phyloP scores from a whole-genome alignment of 768 basidiomycete genomes.

The Stropharia rugosoannulata region DNA sequence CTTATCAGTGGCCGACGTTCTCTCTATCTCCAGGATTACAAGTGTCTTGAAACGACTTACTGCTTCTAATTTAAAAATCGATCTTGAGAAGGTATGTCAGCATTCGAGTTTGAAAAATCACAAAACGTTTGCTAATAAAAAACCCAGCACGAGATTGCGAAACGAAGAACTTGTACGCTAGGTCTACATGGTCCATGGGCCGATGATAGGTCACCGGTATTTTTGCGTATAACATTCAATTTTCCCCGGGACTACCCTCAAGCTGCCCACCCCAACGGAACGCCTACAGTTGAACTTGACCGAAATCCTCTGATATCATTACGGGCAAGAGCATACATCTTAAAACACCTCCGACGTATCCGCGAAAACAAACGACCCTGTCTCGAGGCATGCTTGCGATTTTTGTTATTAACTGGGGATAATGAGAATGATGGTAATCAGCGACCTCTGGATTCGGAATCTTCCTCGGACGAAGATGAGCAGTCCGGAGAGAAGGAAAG shows the following conservation, averaged over 20 bases:
- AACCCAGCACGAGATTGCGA: constrained; percentile 61
- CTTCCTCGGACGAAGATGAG: constrained; percentile 65
- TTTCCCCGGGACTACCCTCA: constrained; percentile 86
- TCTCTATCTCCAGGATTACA: constrained; percentile 55
- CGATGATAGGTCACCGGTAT: constrained; percentile 74
- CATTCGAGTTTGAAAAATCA: background rate
- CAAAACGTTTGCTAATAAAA: constrained; percentile 2
- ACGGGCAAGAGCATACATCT: constrained; percentile 74
- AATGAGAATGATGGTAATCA: constrained; percentile 40
- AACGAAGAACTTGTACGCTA: constrained; percentile 79
- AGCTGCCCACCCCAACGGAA: constrained; percentile 57
- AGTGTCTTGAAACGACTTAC: constrained; percentile 66
- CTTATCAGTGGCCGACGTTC: background rate
- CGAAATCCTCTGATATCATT: constrained; percentile 78
- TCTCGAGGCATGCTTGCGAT: constrained; percentile 79
- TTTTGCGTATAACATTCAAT: constrained; percentile 85
- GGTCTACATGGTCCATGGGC: constrained; percentile 89
- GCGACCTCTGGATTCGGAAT: constrained; percentile 48
- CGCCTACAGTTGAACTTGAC: constrained; percentile 80
- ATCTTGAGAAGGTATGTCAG: constrained; percentile 75
- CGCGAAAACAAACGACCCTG: constrained; percentile 78
- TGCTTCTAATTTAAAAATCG: constrained; percentile 57
- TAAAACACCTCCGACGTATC: constrained; percentile 72
- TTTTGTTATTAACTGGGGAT: constrained; percentile 71
- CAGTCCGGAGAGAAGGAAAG: constrained; percentile 34